These are phyloP conservation scores for Neurospora sp. DNA, from an alignment of 495 filamentous ascomycete genomes.

Conservation along the genomic window DNA sequence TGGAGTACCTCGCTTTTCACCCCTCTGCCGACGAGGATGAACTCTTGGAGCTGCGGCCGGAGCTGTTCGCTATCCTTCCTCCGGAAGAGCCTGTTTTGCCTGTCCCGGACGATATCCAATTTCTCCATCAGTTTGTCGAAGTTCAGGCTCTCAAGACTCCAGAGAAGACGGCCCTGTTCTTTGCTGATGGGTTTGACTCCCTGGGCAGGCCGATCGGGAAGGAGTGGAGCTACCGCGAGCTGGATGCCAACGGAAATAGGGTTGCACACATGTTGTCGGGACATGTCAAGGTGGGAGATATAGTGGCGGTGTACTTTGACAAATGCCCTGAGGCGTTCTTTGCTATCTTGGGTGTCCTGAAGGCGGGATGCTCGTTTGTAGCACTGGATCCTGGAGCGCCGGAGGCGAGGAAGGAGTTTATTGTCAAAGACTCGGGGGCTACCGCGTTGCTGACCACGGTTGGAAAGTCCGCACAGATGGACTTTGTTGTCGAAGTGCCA, in stretches of 20 bases:
- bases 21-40: slow-evolving; percentile 19
- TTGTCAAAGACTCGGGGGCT: slow-evolving; percentile 51
- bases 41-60: slow-evolving; percentile 9
- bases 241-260: slow-evolving; percentile 50
- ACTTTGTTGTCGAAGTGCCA: slow-evolving; percentile 17
- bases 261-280: slow-evolving; percentile 44
- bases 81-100: slow-evolving; percentile 35
- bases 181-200: slow-evolving; percentile 35
- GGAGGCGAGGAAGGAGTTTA: slow-evolving; percentile 50
- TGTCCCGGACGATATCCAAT: slow-evolving; percentile 16
- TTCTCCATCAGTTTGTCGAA: slow-evolving; percentile 59
- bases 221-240: slow-evolving; percentile 52
- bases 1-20: slow-evolving; percentile 34
- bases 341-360: slow-evolving; percentile 69
- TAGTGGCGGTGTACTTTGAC: slow-evolving; percentile 71
- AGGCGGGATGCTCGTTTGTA: slow-evolving; percentile 73
- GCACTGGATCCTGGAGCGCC: slow-evolving; percentile 62
- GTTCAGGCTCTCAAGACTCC: slow-evolving; percentile 28
- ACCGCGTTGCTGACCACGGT: slow-evolving; percentile 37
- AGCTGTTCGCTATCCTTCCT: slow-evolving; percentile 46
- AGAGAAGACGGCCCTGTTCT: slow-evolving; percentile 47
- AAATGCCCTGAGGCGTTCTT: slow-evolving; percentile 72
- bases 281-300: slow-evolving; percentile 32
- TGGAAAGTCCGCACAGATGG: slow-evolving; percentile 18
- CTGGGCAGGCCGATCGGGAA: slow-evolving; percentile 17